A percentile compares a stretch with the other conserved stretches of the same genome.
These are phyloP conservation scores for Drosera spatulata DNA, from an alignment of 179 eudicot genomes.

Conservation along the genomic window DNA sequence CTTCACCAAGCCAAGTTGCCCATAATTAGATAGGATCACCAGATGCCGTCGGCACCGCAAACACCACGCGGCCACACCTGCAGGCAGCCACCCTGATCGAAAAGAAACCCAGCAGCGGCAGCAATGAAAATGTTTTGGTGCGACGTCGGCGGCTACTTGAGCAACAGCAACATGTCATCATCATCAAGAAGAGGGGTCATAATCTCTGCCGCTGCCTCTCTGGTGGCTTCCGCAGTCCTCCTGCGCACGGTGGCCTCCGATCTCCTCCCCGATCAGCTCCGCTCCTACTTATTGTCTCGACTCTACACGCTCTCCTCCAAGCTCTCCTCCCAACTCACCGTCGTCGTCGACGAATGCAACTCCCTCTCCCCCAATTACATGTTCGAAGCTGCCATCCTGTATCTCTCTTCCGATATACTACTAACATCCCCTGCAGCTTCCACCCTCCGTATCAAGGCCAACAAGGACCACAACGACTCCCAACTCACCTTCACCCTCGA, in stretches of 20 bases:
- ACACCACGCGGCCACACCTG: no score
- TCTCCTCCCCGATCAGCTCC: constrained; percentile 7
- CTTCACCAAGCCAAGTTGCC: no score
- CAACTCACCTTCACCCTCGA: constrained; percentile 25
- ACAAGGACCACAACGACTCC: constrained; percentile 17
- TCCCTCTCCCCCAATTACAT: constrained; percentile 33
- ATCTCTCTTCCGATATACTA: constrained; percentile 17
- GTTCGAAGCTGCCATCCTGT: constrained; percentile 26
- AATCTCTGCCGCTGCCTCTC: constrained; percentile 8
- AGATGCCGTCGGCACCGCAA: no score
- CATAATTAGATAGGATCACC: no score
- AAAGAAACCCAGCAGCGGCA: no score
- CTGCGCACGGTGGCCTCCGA: constrained; percentile 6
- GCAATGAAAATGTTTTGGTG: no score
- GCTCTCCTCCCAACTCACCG: constrained; percentile 16
- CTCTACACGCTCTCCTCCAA: not conserved
- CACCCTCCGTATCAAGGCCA: constrained; percentile 18
- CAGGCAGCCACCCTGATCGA: no score
- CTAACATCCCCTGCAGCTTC: no score
- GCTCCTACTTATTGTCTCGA: not conserved
- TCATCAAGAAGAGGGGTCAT: no score
- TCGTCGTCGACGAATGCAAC: constrained; percentile 27
- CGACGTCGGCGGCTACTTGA: no score
- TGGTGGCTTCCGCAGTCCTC: constrained; percentile 12
- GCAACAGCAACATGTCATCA: no score